Evolutionary conservation across 2,329 filamentous ascomycete genomes (phyloP).

Genomic region (Fonsecaea multimorphosa): DNA sequence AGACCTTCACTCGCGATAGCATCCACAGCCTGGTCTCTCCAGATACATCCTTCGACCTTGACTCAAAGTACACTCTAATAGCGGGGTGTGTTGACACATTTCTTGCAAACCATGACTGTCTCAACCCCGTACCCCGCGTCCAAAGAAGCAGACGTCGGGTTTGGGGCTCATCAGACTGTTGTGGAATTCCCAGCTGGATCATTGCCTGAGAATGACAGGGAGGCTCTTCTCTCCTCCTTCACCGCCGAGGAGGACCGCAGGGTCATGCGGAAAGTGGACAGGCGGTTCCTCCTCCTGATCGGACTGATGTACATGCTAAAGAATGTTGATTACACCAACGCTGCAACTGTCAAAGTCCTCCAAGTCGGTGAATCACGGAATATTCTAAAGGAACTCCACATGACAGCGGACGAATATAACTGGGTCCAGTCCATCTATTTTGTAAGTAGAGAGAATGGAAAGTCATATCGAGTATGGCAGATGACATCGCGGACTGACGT

Average conservation of each 20-base stretch:
- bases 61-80: not conserved
- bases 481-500: not conserved
- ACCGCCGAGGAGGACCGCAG: slow-evolving; percentile 47
- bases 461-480: not conserved
- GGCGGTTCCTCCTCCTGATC: slow-evolving; percentile 68
- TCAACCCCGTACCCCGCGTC: slow-evolving; percentile 8
- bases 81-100: not conserved
- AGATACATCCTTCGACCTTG: not conserved
- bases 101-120: slow-evolving; percentile 2
- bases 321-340: slow-evolving; percentile 51
- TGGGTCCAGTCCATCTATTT: slow-evolving; percentile 51
- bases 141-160: slow-evolving; percentile 12
- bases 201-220: slow-evolving; percentile 15
- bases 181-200: slow-evolving; percentile 16
- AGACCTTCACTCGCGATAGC: not conserved
- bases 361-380: slow-evolving; percentile 50
- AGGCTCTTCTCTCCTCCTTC: slow-evolving; percentile 49
- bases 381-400: slow-evolving; percentile 48
- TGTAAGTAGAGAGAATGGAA: slow-evolving; percentile 38
- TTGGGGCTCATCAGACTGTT: slow-evolving; percentile 10
- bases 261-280: slow-evolving; percentile 61
- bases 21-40: not conserved
- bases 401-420: slow-evolving; percentile 52
- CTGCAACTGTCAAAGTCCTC: slow-evolving; percentile 51
- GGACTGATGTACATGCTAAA: slow-evolving; percentile 69